A percentile compares a stretch with the other conserved stretches of the same genome.
Evolutionary conservation across 768 basidiomycete genomes (phyloP).

Genomic region (Cantharellus anzutake): DNA sequence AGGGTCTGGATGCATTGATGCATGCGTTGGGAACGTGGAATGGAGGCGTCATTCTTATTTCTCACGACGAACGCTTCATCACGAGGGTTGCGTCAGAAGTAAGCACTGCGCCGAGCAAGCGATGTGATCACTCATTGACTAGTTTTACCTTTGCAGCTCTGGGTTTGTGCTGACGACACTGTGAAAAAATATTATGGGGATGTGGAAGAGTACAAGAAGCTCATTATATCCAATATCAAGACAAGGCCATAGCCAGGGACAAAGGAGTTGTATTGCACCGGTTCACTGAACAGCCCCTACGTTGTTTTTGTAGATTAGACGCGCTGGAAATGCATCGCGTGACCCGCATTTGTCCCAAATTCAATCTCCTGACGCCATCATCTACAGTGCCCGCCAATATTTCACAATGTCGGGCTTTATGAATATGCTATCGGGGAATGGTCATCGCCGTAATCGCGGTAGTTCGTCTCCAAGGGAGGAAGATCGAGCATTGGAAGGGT

Average conservation of each 20-base stretch:
- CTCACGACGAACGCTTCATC: slow-evolving; percentile 92
- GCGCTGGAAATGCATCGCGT: not conserved
- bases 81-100: slow-evolving; percentile 78
- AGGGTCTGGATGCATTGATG: slow-evolving; percentile 91
- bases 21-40: slow-evolving; percentile 30
- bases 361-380: not conserved
- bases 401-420: not conserved
- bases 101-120: slow-evolving; percentile 10
- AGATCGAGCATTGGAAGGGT: not conserved
- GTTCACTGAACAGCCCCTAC: too few species aligned
- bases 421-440: not conserved
- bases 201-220: slow-evolving; percentile 77
- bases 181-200: slow-evolving; percentile 76
- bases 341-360: not conserved
- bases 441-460: not conserved
- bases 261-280: not conserved
- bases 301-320: not conserved
- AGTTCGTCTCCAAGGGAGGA: not conserved
- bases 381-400: not conserved
- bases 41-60: slow-evolving; percentile 71
- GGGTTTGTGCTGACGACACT: slow-evolving; percentile 78
- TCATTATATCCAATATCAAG: slow-evolving; percentile 60
- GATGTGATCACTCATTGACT: slow-evolving; percentile 2
- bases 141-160: slow-evolving; percentile 33
- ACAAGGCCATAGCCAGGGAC: slow-evolving; percentile 12